These are phyloP conservation scores for Colletotrichum eleusines DNA, from an alignment of 2,329 filamentous ascomycete genomes.

Conservation along the genomic window DNA sequence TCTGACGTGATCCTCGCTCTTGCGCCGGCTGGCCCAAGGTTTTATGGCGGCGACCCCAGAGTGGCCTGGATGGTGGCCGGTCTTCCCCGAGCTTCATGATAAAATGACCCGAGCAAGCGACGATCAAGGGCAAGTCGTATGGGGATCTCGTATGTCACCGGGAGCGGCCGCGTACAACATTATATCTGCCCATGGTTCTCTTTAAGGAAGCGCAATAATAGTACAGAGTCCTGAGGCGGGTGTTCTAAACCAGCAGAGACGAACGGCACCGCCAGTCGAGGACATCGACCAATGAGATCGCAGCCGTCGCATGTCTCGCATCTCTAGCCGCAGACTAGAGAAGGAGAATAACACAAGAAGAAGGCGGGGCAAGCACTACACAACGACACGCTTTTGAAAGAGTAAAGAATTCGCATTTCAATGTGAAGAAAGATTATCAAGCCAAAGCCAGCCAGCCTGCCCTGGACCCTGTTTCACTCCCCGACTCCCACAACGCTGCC, in stretches of 20 bases:
- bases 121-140: background rate
- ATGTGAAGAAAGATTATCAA: slow-evolving; percentile 24
- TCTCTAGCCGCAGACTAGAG: background rate
- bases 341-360: too few relatives aligned
- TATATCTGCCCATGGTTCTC: background rate
- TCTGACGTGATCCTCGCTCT: background rate
- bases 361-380: background rate
- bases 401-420: slow-evolving; percentile 18
- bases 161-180: background rate
- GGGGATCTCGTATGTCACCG: background rate
- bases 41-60: background rate
- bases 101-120: background rate
- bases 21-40: too few relatives aligned
- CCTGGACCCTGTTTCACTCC: slow-evolving; percentile 40
- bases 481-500: slow-evolving; percentile 44
- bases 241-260: background rate
- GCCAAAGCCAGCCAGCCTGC: slow-evolving; percentile 37
- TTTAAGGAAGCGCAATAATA: background rate
- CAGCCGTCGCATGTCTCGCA: background rate
- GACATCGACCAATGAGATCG: background rate
- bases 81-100: background rate
- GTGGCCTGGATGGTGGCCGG: background rate
- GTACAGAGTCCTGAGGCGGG: background rate
- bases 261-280: background rate
- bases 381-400: background rate